Conservation (phyloP, 768 basidiomycete genomes). For the Amanita exitialis region DNA sequence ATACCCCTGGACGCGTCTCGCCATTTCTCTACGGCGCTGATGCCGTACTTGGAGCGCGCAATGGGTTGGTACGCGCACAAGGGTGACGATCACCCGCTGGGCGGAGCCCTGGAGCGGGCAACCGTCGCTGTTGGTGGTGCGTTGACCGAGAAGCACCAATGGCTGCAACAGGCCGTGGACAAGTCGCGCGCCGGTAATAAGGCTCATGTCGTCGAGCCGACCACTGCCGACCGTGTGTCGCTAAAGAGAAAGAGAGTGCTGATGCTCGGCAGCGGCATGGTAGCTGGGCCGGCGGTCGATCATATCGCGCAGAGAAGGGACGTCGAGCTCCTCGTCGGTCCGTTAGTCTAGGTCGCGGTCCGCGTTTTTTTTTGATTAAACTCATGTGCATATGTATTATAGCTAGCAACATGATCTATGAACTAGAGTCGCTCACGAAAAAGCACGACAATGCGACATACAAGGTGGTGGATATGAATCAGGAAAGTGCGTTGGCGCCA, state of each 20-base stretch:
- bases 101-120: conserved; percentile 51
- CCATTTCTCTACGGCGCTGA: conserved; percentile 59
- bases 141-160: conserved; percentile 41
- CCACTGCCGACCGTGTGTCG: not conserved
- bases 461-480: conserved; percentile 48
- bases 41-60: conserved; percentile 58
- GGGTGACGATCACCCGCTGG: conserved; percentile 10
- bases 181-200: conserved; percentile 16
- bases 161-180: conserved; percentile 47
- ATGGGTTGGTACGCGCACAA: conserved; percentile 28
- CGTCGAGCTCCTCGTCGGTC: conserved; percentile 70
- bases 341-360: conserved; percentile 17
- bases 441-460: conserved; percentile 43
- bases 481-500: conserved; percentile 30
- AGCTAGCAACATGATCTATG: conserved; percentile 67
- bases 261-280: conserved; percentile 91
- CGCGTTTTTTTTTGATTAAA: no score
- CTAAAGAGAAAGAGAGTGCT: conserved; percentile 54
- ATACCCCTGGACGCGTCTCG: conserved; percentile 74
- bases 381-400: conserved; percentile 4
- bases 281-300: conserved; percentile 81
- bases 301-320: conserved; percentile 55
- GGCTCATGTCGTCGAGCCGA: not conserved
- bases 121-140: conserved; percentile 57
- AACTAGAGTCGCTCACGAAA: conserved; percentile 39